A percentile compares a stretch with the other conserved stretches of the same genome.
These are phyloP conservation scores for Neocatenulostroma microsporum DNA, from an alignment of 2,329 filamentous ascomycete species.

Conservation along the genomic window DNA sequence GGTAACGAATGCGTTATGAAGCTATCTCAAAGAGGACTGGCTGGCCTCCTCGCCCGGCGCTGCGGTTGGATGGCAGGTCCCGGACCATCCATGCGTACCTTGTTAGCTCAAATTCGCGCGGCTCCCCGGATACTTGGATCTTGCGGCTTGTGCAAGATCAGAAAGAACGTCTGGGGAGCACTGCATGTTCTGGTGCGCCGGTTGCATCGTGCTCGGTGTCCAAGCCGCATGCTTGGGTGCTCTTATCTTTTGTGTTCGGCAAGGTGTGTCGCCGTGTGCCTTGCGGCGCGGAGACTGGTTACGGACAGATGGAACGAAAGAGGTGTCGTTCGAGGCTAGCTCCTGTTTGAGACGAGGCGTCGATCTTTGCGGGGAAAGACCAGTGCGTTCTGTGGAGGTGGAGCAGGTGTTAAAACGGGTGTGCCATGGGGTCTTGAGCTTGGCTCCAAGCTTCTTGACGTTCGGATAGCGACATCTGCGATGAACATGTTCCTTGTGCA, in stretches of 20 bases:
- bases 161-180: not conserved
- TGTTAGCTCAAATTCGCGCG: conserved; percentile 8
- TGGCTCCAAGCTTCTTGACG: too few relatives aligned
- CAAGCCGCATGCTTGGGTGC: too few relatives aligned
- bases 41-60: conserved; percentile 12
- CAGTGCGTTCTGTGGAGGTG: conserved; percentile 16
- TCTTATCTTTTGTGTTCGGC: too few relatives aligned
- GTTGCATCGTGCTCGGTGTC: not conserved
- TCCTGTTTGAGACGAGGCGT: not conserved
- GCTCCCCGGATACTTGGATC: conserved; percentile 11
- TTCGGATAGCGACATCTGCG: too few relatives aligned
- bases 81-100: conserved; percentile 8
- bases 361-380: conserved; percentile 14
- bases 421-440: not conserved
- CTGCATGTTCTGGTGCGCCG: not conserved
- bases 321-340: conserved; percentile 3
- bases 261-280: not conserved
- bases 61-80: conserved; percentile 17
- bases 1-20: conserved; percentile 5
- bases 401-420: not conserved
- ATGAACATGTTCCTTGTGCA: too few relatives aligned
- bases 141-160: too few relatives aligned
- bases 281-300: not conserved
- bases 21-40: conserved; percentile 20
- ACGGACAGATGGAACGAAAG: conserved; percentile 4